Evolutionary conservation across 441 rosid species (phyloP), one percentile per base, ranked within the genome.

Genomic region (Capsella rubella): DNA sequence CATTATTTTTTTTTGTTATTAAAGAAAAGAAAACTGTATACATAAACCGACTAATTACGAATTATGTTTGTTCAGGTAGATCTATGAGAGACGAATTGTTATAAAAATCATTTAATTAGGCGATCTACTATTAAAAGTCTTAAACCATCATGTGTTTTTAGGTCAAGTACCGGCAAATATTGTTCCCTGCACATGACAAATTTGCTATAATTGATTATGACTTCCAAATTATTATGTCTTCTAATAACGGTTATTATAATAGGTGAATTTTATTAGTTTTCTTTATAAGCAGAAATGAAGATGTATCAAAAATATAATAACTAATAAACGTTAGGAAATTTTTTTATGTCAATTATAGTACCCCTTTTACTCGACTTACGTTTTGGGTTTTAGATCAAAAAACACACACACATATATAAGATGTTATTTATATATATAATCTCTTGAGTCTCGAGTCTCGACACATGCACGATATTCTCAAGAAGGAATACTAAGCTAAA

Each of bases 111-210:
- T n/a, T 60, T 68, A 43, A 34, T 52, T 60, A 67, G 7, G 63
- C 47, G 25, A 61, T 75, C 57, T 52, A 60, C 42, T 54, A 13
- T 15, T 35, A 32, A 60, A 45, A 49, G 37, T 47, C 15, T 27
- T 25, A 27, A 53, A 25, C 46, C 49, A 75, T 68, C 79, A 69
- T 75, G 59, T 75, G 69, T 35, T 61, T 61, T 69, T 53, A 35
- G 58, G 69, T 52, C 69, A 68, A 27, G 34, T 60, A 53, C 69
- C 69, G 74, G 64, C 64, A 67, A 25, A 12, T 43, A 10, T 61
- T 68, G 79, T 43, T 67, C 62, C 74, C 42, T 52, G 64, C 74
- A 75, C 74, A 75, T 61, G 70, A 50, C 12, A 75, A 52, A 45
- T 52, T 75, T 69, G 42, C 42, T 43, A 61, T 69, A 43, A 75